Evolutionary conservation across 805 yeast genomes (phyloP), one percentile per base, ranked within the genome.

Genomic region (Saccharomycopsis olivae): DNA sequence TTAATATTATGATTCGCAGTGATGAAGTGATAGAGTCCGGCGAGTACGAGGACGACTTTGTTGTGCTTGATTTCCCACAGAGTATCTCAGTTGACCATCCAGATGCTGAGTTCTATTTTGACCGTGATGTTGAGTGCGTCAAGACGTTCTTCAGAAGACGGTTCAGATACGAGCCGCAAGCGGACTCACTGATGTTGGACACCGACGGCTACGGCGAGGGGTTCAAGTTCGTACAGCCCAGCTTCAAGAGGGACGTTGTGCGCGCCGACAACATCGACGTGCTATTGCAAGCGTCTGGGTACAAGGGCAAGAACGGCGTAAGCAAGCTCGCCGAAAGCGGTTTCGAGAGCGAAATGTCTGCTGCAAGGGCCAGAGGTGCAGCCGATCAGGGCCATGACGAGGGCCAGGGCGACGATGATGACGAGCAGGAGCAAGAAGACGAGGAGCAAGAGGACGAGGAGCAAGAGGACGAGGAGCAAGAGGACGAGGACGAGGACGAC

Each of bases 61-160:
- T 88, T 16, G 95, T 92, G 20, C 89, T 92, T 53, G 99, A 92
- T 68, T 92, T 92, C 67, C 99, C 99, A 3, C 99, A 92, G 61
- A 89, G 96, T 74, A 82, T 92, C 14, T 85, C 96, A 17, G 83
- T 84, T 34, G 88, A 82, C 49, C 99, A 92, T 55, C 68, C 66
- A 3, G 96, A 92, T 56, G 96, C 97, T 5, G 79, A 79, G 47
- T 72, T 69, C 42, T 88, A 85, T 58, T 92, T 92, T 59, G 75
- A 84, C 51, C 72, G 99, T 62, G 99, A 92, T 61, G 94, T 92
- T 18, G 83, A 85, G 42, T 88, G 97, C 59, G 78, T 92, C 39
- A 69, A 87, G 47, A 68, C 77, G 34, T 92, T 89, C 54, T 92
- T 92, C 62, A 76, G 68, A 45, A 76, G 75, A 56, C 82, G 82